Evolutionary conservation across 1,139 yeast species (phyloP).

Genomic region (Suhomyces anneliseae): DNA sequence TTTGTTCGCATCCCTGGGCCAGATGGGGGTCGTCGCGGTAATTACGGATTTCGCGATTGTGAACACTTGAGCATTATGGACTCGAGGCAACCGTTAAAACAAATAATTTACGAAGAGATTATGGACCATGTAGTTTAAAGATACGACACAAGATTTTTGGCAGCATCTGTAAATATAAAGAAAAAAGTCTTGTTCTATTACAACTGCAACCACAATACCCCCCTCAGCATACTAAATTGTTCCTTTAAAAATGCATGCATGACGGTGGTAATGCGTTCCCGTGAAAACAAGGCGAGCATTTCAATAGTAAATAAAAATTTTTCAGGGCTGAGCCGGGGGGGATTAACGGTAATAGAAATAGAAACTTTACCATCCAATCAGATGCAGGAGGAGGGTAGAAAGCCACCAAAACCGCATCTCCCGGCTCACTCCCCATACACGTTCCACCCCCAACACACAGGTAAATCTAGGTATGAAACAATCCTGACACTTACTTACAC

Average conservation of each 20-base stretch:
- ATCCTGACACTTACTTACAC: too few species aligned
- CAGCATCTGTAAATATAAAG: too few species aligned
- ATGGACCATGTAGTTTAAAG: background rate
- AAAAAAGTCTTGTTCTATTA: too few species aligned
- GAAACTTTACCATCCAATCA: background rate
- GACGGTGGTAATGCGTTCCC: too few species aligned
- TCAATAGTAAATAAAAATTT: background rate
- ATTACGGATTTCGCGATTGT: background rate
- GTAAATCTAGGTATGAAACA: background rate
- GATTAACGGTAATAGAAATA: background rate
- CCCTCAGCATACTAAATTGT: too few species aligned
- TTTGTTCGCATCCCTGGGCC: background rate
- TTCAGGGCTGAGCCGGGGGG: constrained; percentile 1
- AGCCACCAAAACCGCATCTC: background rate
- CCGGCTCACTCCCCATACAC: background rate
- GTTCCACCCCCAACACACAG: background rate
- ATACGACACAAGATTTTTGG: background rate
- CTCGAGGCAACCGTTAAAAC: background rate
- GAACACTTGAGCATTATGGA: background rate
- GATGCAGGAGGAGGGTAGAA: background rate
- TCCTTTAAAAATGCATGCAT: too few species aligned
- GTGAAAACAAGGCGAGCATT: too few species aligned
- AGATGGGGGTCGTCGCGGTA: background rate
- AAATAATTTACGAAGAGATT: background rate
- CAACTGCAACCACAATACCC: too few species aligned